Base-by-base conservation (phyloP, 2,329 filamentous ascomycete species). In the Penicillium sp. region DNA sequence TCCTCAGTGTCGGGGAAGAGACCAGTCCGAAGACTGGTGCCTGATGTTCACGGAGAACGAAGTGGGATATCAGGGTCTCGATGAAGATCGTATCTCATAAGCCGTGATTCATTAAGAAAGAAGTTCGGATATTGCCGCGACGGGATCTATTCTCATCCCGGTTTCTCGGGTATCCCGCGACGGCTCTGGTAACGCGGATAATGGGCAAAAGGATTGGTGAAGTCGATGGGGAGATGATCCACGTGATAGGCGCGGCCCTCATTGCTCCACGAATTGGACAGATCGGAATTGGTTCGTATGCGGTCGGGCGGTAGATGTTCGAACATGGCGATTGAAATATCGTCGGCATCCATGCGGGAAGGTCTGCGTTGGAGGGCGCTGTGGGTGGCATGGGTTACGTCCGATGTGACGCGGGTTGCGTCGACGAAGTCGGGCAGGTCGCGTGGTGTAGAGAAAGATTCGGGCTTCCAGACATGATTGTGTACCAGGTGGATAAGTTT, bases 341-440 rank as follows among this genome's bases (percentile, higher is more conserved):
- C 72, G 18, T 74, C 72, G 9, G 62, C 59, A 46, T 75, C 70
- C 68, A 73, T 71, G 59, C 69, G 71, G 7, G 66, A 66, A 9
- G 66, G 70, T 4, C 62, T 57, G 31, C 63, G 68, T 5, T 60
- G 64, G 9, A 56, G 56, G 7, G 49, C 32, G 1, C 62, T 56
- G 1, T 72, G 63, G 4, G 63, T 53, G 8, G 75, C 72, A 55
- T 73, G 75, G 13, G 74, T 78, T 6, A 77, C 53, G 49, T 78
- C 76, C 9, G 72, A 71, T 11, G 73, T 75, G 51, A 78, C 68
- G 37, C 75, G 76, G 16, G 69, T 72, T 31, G 76, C 69, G 56
- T 79, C 76, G 55, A 79, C 76, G 54, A 79, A 78, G 50, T 78
- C 76, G 1, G 76, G 75, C 34, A 75, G 65, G 2, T 74, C 70